Evolutionary conservation across 1,284 basidiomycete genomes (phyloP), one percentile per base, ranked within the genome.

Genomic region (Kalmanozyma brasiliensis): DNA sequence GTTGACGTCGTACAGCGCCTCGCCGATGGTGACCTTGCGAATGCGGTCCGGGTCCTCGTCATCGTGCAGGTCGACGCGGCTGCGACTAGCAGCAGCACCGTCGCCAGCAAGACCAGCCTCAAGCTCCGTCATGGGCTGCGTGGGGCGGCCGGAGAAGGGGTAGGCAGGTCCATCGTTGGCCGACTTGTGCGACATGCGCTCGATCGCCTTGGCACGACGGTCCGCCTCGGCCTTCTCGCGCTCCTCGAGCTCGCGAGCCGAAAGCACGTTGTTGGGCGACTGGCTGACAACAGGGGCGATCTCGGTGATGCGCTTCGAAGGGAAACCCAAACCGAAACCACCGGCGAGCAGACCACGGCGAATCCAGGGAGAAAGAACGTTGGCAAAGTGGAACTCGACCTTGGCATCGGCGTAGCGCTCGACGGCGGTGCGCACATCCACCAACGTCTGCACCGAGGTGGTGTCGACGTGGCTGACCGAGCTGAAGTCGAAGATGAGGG

Each of bases 291-390:
- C 77, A 22, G 70, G 69, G 0, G 80, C 79, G 30, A 80, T 63
- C 55, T 78, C 66, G 32, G 61, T 70, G 38, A 70, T 70, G 8
- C 66, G 52, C 38, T 56, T 60, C 19, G 52, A 60, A 8, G 66
- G 56, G 57, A 70, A 64, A 14, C 66, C 61, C 5, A 70, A 14
- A 22, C 66, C 66, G n/a, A 70, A 64, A 2, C 67, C 62, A 52
- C 62, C 61, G 11, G 66, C 56, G 13, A 70, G 66, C 40, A 81
- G 55, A 34, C 58, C 79, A 40, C 82, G 70, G 22, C 91, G 89
- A 56, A 94, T 93, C 95, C 95, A 98, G 0, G 94, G 93, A 0
- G 92, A 94, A 51, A 94, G 87, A 51, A 98, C 87, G 23, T 88
- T 88, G 9, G 91, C 89, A 81, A 95, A 94, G 84, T 94, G 92